Evolutionary conservation across 2,329 filamentous ascomycete genomes (phyloP).

Genomic region (Biscogniauxia mediterranea): DNA sequence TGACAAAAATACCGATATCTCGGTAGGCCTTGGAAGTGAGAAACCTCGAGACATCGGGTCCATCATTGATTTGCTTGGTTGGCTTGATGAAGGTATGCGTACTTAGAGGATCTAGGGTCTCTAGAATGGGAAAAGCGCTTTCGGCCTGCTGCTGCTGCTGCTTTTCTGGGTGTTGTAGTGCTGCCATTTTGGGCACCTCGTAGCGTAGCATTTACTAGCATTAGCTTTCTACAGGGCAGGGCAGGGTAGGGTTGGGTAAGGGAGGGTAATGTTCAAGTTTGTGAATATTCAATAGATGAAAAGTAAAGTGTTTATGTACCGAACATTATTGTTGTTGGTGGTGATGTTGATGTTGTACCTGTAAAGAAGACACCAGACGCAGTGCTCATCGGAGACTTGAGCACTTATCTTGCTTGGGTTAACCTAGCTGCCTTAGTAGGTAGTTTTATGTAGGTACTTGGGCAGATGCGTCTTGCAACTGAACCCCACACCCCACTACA

Average conservation of each 20-base stretch:
- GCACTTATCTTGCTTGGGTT: neutral
- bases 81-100: conserved; percentile 65
- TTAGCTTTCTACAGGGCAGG: too few species aligned
- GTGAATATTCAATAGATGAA: too few species aligned
- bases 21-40: conserved; percentile 78
- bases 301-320: too few species aligned
- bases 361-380: too few species aligned
- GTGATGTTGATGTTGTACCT: too few species aligned
- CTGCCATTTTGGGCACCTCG: conserved; percentile 11
- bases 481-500: neutral
- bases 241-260: too few species aligned
- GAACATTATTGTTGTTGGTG: too few species aligned
- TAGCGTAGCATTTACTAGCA: neutral
- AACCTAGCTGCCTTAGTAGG: neutral
- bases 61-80: conserved; percentile 79
- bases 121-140: conserved; percentile 37
- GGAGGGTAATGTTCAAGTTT: too few species aligned
- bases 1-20: conserved; percentile 81
- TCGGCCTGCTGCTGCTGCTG: conserved; percentile 8
- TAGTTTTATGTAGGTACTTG: neutral
- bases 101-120: conserved; percentile 46
- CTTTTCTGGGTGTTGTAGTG: conserved; percentile 4
- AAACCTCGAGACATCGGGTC: conserved; percentile 77
- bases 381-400: too few species aligned
- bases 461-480: neutral